Base-by-base conservation (phyloP, 1,139 yeast genomes). In the Geotrichum citri-aurantii region DNA sequence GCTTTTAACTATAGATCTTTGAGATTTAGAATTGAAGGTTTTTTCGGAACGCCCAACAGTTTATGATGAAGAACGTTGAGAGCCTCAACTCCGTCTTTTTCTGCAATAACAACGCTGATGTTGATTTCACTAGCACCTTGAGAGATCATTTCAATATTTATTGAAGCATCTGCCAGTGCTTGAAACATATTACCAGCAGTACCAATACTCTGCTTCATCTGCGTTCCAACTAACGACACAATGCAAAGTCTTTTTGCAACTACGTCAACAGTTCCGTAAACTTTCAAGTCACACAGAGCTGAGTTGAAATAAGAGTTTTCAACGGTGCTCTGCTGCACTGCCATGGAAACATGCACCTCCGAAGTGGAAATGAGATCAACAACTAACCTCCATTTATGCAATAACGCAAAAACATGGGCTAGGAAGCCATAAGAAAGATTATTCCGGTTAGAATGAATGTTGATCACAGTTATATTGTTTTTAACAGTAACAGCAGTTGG, bases 111-210 rank as follows among this genome's bases (percentile, higher is more conserved):
- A 62, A 98, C 95, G 47, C 96, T 88, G 59, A 93, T 93, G 73
- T 93, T 93, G 68, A 93, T 93, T 75, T 93, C 99, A 70, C 93
- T 92, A 40, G 99, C 97, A 65, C 99, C 99, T 78, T 93, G 99
- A 59, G 92, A 84, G 70, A 93, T 93, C 99, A 93, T 93, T 73
- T 93, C 99, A 67, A 93, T 91, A 75, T 93, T 93, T 68, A 93
- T 88, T 59, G 82, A 83, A 67, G 93, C 96, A 69, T 89, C 95
- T 4, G 98, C 98, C 67, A 93, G 78, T 2, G 95, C 90, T 65
- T 92, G 86, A 75, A 93, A 93, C 97, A 93, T 93, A 65, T 90
- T 86, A 50, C 98, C 97, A 0, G 99, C 99, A 69, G 91, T 92
- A 71, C 99, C 99, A 64, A 93, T 88, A 70, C 88, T 83, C 70